Percentiles rank a stretch among this genome's conserved stretches.
These are phyloP conservation scores for Picochlorum sp. DNA, from an alignment of 139 green algal species.

Conservation along the genomic window DNA sequence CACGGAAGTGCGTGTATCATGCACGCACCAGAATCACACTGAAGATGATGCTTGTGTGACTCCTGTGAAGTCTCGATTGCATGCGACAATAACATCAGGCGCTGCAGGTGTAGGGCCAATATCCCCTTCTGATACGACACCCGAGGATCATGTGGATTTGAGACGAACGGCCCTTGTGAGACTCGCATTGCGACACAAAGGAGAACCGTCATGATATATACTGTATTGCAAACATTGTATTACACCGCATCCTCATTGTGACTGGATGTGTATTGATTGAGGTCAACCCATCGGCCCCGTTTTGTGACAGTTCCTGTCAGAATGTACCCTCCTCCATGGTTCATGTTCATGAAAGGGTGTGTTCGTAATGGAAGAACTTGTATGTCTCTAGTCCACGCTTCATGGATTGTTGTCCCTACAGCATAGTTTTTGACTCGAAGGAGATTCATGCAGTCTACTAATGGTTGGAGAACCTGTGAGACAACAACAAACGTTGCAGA, in stretches of 20 bases:
- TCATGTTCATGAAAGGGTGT: constrained; percentile 71
- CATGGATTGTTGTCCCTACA: constrained; percentile 35
- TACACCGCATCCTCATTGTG: not conserved
- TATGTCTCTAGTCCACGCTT: constrained; percentile 67
- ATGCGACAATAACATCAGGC: not conserved
- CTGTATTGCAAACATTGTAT: not conserved
- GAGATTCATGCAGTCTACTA: constrained; percentile 49
- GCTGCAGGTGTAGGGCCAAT: not conserved
- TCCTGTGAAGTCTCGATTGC: too few relatives aligned
- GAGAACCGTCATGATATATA: too few relatives aligned
- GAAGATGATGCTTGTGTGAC: too few relatives aligned
- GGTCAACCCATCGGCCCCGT: not conserved
- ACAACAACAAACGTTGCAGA: constrained; percentile 64
- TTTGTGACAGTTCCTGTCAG: constrained; percentile 49
- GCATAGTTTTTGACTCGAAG: constrained; percentile 18
- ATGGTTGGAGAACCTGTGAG: constrained; percentile 45
- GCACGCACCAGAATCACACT: too few relatives aligned
- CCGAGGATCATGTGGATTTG: constrained; percentile 1
- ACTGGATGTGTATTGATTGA: not conserved
- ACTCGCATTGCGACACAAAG: not conserved
- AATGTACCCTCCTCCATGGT: constrained; percentile 70
- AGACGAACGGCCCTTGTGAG: constrained; percentile 1
- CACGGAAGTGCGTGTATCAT: too few relatives aligned
- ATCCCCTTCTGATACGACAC: constrained; percentile 7
- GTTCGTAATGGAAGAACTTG: constrained; percentile 74